Evolutionary conservation across 192 early-diverging fungal genomes (phyloP).

Genomic region (Chytriomyces hyalinus): DNA sequence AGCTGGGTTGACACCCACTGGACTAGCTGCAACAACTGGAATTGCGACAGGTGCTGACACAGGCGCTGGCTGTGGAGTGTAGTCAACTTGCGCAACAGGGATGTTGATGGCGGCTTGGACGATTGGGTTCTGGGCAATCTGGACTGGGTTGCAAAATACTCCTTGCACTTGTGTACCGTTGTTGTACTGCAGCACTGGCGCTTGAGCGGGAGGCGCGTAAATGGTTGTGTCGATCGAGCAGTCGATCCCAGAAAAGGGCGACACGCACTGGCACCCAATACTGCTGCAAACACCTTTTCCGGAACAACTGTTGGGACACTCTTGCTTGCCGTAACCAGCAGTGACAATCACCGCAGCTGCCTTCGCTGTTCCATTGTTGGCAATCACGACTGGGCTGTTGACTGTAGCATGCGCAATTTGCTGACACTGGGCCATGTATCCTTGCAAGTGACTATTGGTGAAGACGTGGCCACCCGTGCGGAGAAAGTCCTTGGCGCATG

Average conservation of each 20-base stretch:
- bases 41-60: neutral
- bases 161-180: neutral
- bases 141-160: neutral
- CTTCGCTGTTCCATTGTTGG: neutral
- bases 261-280: constrained; percentile 11
- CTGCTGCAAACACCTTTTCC: constrained; percentile 6
- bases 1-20: no score
- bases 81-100: neutral
- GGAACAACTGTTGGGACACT: constrained; percentile 10
- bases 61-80: neutral
- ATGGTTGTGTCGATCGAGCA: constrained; percentile 5
- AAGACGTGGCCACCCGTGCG: neutral
- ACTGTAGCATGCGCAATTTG: neutral
- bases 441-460: neutral
- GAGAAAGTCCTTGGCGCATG: neutral
- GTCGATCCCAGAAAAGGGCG: constrained; percentile 18
- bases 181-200: no score
- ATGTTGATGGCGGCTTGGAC: neutral
- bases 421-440: neutral
- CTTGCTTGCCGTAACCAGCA: constrained; percentile 7
- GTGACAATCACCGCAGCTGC: neutral
- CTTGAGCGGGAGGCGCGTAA: neutral
- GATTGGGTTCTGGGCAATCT: neutral
- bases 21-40: neutral
- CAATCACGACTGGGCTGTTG: neutral